A percentile compares a stretch with the other conserved stretches of the same genome.
These are phyloP conservation scores for Pezicula neosporulosa DNA, from an alignment of 2,329 filamentous ascomycete species.

Conservation along the genomic window DNA sequence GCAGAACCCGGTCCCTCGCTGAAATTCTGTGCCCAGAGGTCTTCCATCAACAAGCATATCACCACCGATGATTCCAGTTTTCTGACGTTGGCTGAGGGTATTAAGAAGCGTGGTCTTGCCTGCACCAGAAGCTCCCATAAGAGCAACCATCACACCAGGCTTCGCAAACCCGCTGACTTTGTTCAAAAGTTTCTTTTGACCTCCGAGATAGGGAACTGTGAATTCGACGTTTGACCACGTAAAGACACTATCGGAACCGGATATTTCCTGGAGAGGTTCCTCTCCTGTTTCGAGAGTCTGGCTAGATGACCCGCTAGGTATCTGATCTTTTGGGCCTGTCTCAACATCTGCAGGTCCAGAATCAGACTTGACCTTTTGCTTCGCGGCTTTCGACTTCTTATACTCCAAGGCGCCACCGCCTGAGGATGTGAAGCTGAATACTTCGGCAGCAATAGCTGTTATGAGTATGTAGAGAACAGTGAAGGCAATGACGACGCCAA, in stretches of 20 bases:
- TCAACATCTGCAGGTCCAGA: conserved; percentile 52
- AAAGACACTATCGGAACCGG: conserved; percentile 60
- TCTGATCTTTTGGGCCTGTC: conserved; percentile 23
- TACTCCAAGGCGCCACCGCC: conserved; percentile 70
- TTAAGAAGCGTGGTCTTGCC: conserved; percentile 84
- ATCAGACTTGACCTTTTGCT: conserved; percentile 45
- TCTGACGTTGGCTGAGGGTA: conserved; percentile 69
- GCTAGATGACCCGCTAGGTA: conserved; percentile 25
- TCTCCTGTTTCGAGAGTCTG: conserved; percentile 25
- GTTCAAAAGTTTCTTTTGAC: conserved; percentile 59
- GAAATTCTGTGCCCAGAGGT: conserved; percentile 58
- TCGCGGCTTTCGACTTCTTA: conserved; percentile 62
- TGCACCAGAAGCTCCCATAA: conserved; percentile 79
- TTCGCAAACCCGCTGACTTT: conserved; percentile 75
- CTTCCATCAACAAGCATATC: conserved; percentile 71
- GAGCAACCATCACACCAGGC: conserved; percentile 73
- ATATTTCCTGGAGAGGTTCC: conserved; percentile 42
- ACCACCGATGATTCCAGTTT: conserved; percentile 54
- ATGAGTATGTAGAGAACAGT: conserved; percentile 69
- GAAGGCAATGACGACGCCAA: conserved; percentile 69
- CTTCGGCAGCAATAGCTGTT: conserved; percentile 67
- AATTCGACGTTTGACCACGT: conserved; percentile 72
- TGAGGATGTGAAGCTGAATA: conserved; percentile 56
- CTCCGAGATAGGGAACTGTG: conserved; percentile 65
- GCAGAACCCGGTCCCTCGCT: conserved; percentile 67